Evolutionary conservation across 148 eudicot genomes (phyloP), one percentile per base, ranked within the genome.

Genomic region (Spergularia marina): DNA sequence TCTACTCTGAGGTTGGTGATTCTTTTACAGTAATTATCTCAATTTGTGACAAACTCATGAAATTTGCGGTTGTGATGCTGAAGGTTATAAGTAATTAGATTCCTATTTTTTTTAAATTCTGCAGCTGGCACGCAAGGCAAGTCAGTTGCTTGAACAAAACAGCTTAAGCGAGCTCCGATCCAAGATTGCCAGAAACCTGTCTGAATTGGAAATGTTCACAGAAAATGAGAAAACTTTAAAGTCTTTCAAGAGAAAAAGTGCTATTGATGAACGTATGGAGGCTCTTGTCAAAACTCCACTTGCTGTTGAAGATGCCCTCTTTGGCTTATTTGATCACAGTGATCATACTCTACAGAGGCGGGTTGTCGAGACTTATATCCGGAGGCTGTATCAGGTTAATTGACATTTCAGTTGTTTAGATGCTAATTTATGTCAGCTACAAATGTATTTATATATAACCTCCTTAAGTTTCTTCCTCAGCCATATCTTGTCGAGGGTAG

Each of bases 271-370:
- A 77, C 85, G 99, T 58, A 92, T 96, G 93, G 99, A 96, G 80
- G 97, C 88, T 74, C 98, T 96, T 70, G 99, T 96, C 58, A 88
- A 89, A 77, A 88, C 94, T 82, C 97, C 99, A 51, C 78, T 91
- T 72, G 98, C 99, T 52, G 98, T 96, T 74, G 99, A 96, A 85
- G 99, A 96, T 83, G 99, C 99, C 63, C 98, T 96, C 59, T 87
- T 96, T 41, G 99, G 98, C 83, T 89, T 96, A 78, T 96, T 96
- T 82, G 99, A 96, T 85, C 99, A 96, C 63, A 83, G 95, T 74
- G 99, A 96, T 87, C 99, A 91, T 73, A 96, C 99, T 56, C 93
- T 96, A 76, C 99, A 91, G 71, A 83, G 99, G 68, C 91, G 99
- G 55, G 99, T 96, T 79, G 94, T 96, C 49, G 99, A 92, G 92